phyloP scores from a whole-genome alignment of 352 stramenopile species.

The Pythium sp. region DNA sequence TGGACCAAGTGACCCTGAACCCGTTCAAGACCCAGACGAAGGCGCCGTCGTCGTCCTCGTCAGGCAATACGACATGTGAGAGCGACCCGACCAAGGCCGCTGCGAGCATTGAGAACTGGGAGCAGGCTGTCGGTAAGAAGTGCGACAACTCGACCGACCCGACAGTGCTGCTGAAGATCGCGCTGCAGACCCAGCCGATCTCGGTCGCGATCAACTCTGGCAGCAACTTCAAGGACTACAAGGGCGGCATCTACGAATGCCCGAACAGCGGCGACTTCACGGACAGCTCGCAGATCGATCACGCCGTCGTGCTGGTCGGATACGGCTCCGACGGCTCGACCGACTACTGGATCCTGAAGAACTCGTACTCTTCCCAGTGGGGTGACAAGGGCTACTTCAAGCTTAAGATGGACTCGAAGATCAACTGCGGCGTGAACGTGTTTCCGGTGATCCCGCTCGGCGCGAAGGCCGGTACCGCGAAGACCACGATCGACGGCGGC shows the following conservation, averaged over 20 bases:
- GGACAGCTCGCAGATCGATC: constrained; percentile 58
- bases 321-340: constrained; percentile 45
- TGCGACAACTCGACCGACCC: constrained; percentile 53
- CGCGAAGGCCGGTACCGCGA: constrained; percentile 39
- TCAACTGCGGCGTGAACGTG: constrained; percentile 78
- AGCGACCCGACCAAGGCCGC: constrained; percentile 36
- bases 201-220: constrained; percentile 78
- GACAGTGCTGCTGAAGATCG: constrained; percentile 59
- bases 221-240: constrained; percentile 79
- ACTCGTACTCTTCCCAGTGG: constrained; percentile 76
- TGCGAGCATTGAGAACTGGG: constrained; percentile 65
- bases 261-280: constrained; percentile 69
- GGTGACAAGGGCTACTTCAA: constrained; percentile 66
- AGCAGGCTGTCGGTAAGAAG: constrained; percentile 58
- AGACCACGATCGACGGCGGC: constrained; percentile 49
- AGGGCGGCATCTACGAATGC: constrained; percentile 68
- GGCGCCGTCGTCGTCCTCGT: constrained; percentile 4
- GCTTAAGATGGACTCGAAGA: constrained; percentile 62
- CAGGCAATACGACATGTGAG: constrained; percentile 37
- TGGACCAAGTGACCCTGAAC: constrained; percentile 30
- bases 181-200: constrained; percentile 68
- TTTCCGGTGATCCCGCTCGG: constrained; percentile 68
- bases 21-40: constrained; percentile 21
- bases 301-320: constrained; percentile 72
- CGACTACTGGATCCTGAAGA: constrained; percentile 82